phyloP scores from a whole-genome alignment of 2,329 filamentous ascomycete species.

The Microascus cirrosus region DNA sequence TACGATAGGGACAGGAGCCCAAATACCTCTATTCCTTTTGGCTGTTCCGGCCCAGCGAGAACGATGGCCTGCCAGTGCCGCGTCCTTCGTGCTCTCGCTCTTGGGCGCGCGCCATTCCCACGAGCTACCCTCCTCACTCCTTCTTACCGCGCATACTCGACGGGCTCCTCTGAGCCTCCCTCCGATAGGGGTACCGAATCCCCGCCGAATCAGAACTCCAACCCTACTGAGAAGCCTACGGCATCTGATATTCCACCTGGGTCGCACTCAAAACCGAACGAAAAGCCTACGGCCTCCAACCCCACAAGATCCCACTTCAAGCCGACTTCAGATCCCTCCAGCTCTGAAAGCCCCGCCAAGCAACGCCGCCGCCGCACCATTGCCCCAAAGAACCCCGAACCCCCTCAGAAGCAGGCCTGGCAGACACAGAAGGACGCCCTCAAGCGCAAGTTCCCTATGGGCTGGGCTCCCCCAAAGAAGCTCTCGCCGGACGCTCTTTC shows the following conservation, averaged over 20 bases:
- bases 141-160: not conserved
- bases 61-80: conserved; percentile 3
- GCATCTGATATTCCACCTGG: no score
- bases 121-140: not conserved
- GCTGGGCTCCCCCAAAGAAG: conserved; percentile 75
- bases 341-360: not conserved
- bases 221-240: not conserved
- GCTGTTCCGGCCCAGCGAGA: no score
- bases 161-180: not conserved
- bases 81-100: not conserved
- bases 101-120: not conserved
- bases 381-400: not conserved
- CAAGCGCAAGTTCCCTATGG: conserved; percentile 65
- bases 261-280: no score
- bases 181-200: no score
- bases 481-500: conserved; percentile 85
- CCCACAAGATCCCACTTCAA: not conserved
- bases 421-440: conserved; percentile 63
- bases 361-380: not conserved
- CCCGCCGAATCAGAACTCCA: no score
- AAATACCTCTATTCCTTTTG: no score
- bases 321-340: not conserved
- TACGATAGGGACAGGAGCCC: no score
- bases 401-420: conserved; percentile 46
- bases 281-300: not conserved